Conservation (phyloP, 352 stramenopile genomes). For the Paralagenidium karlingii region DNA sequence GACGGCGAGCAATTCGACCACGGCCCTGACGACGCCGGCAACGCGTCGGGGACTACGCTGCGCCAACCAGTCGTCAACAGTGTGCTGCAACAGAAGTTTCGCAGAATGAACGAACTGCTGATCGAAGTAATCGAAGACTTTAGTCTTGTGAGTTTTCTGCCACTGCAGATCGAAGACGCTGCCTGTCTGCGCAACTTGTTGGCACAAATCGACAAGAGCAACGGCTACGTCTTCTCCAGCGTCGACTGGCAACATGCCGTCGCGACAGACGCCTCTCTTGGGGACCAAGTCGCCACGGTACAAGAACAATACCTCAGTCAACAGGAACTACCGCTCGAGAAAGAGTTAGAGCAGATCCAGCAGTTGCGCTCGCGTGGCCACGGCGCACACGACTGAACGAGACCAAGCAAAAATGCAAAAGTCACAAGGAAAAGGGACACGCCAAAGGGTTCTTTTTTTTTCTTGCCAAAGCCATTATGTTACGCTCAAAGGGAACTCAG, state of each 20-base stretch:
- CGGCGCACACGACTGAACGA: too few species aligned
- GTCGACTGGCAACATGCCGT: constrained; percentile 71
- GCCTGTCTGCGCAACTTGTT: constrained; percentile 47
- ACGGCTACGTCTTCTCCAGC: constrained; percentile 68
- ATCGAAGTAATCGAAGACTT: constrained; percentile 83
- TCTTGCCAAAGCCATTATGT: too few species aligned
- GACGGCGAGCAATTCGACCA: constrained; percentile 14
- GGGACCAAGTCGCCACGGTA: constrained; percentile 38
- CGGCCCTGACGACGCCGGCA: constrained; percentile 12
- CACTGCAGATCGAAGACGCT: constrained; percentile 68
- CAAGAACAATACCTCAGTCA: too few species aligned
- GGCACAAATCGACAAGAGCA: constrained; percentile 73
- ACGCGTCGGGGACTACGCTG: constrained; percentile 12
- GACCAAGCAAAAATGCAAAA: too few species aligned
- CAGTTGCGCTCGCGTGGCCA: too few species aligned
- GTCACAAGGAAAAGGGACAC: too few species aligned
- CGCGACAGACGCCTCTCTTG: constrained; percentile 58
- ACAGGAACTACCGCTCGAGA: too few species aligned
- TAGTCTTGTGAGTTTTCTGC: constrained; percentile 72
- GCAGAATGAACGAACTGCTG: constrained; percentile 71
- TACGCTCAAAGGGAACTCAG: too few species aligned
- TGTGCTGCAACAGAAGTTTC: constrained; percentile 33
- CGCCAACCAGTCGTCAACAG: constrained; percentile 15
- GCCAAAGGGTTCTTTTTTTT: too few species aligned
- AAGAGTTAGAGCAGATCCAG: too few species aligned